These are phyloP conservation scores for Symbiodinium pilosum DNA, from an alignment of 73 alveolate species.

Conservation along the genomic window DNA sequence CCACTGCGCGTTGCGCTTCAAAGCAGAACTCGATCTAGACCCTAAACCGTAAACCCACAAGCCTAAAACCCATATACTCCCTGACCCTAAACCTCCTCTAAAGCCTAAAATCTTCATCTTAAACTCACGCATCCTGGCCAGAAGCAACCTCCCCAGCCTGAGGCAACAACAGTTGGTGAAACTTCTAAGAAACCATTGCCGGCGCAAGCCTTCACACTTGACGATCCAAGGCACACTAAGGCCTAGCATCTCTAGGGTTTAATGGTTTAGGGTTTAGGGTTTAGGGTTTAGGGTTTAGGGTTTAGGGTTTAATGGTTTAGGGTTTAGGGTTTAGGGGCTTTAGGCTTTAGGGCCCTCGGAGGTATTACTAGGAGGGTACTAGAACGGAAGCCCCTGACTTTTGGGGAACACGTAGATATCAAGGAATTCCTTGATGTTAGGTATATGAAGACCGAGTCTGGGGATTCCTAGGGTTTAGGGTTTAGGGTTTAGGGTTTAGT, in stretches of 20 bases:
- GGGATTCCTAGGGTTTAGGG: not conserved
- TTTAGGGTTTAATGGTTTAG: not conserved
- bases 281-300: not conserved
- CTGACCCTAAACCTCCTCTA: too few species aligned
- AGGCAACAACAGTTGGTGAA: not conserved
- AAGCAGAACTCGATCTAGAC: too few species aligned
- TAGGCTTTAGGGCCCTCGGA: not conserved
- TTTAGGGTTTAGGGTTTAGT: not conserved
- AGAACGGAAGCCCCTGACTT: too few species aligned
- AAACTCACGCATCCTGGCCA: too few species aligned
- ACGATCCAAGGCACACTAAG: not conserved
- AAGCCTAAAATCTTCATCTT: too few species aligned
- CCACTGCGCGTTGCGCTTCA: too few species aligned
- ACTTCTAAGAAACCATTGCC: not conserved
- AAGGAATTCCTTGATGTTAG: not conserved
- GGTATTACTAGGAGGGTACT: too few species aligned
- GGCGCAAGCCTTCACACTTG: not conserved
- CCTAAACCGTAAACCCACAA: too few species aligned
- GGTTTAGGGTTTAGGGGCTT: not conserved
- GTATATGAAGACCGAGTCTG: not conserved
- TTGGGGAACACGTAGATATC: too few species aligned
- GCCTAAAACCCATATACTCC: too few species aligned
- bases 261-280: not conserved
- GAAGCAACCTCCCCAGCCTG: not conserved
- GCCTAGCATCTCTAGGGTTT: not conserved